Evolutionary conservation across 225 moss, liverwort and hornwort genomes (phyloP).

Genomic region (Bryoerythrophyllum caledonicum): DNA sequence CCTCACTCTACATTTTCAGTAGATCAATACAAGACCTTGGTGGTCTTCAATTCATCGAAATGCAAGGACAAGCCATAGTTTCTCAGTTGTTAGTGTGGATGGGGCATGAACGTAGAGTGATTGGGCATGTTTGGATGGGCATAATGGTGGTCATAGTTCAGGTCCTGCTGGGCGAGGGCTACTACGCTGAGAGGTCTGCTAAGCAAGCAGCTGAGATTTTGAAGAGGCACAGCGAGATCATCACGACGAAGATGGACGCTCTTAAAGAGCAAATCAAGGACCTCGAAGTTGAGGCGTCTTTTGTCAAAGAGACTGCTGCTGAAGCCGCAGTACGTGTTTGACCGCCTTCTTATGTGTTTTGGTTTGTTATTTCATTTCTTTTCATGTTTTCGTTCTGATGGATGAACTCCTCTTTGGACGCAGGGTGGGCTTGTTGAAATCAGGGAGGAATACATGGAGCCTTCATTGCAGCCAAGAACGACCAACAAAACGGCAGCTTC

Average conservation of each 20-base stretch:
- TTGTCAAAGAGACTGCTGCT: constrained; percentile 73
- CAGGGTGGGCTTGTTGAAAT: constrained; percentile 69
- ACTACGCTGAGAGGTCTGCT: constrained; percentile 89
- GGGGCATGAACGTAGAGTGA: constrained; percentile 24
- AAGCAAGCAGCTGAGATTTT: constrained; percentile 90
- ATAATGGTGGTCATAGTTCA: constrained; percentile 83
- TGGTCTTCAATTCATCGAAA: background rate
- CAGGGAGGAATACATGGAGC: constrained; percentile 53
- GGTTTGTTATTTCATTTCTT: background rate
- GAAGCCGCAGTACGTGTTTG: constrained; percentile 79
- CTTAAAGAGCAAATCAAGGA: constrained; percentile 71
- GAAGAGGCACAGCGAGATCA: constrained; percentile 61
- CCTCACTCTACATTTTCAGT: no score
- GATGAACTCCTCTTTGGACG: constrained; percentile 14
- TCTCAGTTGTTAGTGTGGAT: constrained; percentile 10
- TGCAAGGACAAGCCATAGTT: background rate
- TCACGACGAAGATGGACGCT: constrained; percentile 51
- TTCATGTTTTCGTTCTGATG: background rate
- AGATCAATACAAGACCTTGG: no score
- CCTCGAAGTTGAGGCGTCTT: constrained; percentile 79
- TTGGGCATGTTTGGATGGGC: constrained; percentile 42
- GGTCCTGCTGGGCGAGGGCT: constrained; percentile 93
- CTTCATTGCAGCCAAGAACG: constrained; percentile 17
- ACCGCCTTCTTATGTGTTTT: background rate
- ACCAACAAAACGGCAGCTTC: constrained; percentile 2